Evolutionary conservation across 768 basidiomycete species (phyloP), one percentile per base, ranked within the genome.

Genomic region (Phaffia australis): DNA sequence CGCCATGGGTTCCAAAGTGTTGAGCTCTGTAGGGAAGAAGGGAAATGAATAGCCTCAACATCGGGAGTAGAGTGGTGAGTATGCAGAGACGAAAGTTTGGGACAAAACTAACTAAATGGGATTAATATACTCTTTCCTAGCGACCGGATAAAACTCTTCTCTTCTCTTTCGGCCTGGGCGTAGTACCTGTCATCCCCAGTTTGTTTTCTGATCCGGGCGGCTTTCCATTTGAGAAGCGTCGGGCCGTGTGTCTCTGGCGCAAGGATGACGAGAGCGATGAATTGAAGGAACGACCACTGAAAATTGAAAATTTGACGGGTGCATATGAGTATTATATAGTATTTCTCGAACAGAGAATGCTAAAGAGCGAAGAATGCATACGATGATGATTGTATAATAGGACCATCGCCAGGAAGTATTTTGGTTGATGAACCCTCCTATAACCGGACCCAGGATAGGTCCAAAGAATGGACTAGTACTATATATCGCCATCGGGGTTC

Each of bases 171-270:
- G 3, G 84, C 69, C 1, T 85, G 83, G 0, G 87, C 82, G 71
- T 80, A 82, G 70, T 83, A 84, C 11, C 77, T 72, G 5, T 73
- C 29, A 68, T 88, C 79, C 1, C 83, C 82, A 0, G 85, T 83
- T 19, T 76, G 70, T 72, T 80, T 79, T 29, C 88, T 81, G 48
- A 86, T 70, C 55, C 77, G 79, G 48, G 71, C 73, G 19, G 85
- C 87, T 72, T 88, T 88, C 52, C 72, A 73, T 72, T 83, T 82
- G 46, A 83, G 73, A 8, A 90, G 76, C 9, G 84, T 79, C 0
- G 87, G 85, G 2, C 73, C 75, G 71, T 83, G 88, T 0, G 87
- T 87, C 77, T 90, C 89, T 1, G 86, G 86, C 0, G 87, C 81
- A 48, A 86, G 72, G 82, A 81, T 27, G 56, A 83, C 72, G 9